Evolutionary conservation across 768 basidiomycete genomes (phyloP), one percentile per base, ranked within the genome.

Genomic region (Pleurotus eryngii): DNA sequence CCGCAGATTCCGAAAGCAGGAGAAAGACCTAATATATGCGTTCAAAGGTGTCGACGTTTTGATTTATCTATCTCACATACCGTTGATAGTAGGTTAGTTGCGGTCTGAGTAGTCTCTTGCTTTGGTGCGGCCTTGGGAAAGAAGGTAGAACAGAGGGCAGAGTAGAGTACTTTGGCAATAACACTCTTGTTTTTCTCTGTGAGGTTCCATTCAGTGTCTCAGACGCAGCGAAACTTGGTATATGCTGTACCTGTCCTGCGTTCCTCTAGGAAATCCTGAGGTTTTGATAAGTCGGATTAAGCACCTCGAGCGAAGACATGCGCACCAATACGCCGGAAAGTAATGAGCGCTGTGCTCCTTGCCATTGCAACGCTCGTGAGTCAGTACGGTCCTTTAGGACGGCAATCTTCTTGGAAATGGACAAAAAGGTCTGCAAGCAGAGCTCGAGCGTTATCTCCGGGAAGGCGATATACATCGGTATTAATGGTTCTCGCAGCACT

Each of bases 241-340:
- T 35, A 35, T 35, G 30, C 9, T 35, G 30, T 60, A 72, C 74
- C 62, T 42, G 64, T 68, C 38, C 66, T 59, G 22, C 64, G 55
- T 15, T 61, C 60, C 48, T 78, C 76, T 14, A 73, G 65, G 45
- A 68, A 67, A 59, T 69, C 70, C 67, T 70, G 50, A 50, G 72
- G 59, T 68, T 66, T 47, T 37, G 56, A 11, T 17, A 5, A 17
- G 17, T 17, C 17, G 39, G 43, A n/a, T 42, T 9, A 20, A 20
- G 14, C 8, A 15, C 3, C 5, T 37, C 4, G 22, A 4, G 30
- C 30, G 26, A 39, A 45, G 24, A 37, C 40, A 15, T 24, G 60
- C 74, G 61, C 61, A 82, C 82, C 58, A 83, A 64, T 35, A 83
- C 59, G 3, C 85, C 83, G 3, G 84, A 81, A 18, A 87, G 62